Base-by-base conservation (phyloP, 805 yeast genomes). In the Komagataella ulmi region DNA sequence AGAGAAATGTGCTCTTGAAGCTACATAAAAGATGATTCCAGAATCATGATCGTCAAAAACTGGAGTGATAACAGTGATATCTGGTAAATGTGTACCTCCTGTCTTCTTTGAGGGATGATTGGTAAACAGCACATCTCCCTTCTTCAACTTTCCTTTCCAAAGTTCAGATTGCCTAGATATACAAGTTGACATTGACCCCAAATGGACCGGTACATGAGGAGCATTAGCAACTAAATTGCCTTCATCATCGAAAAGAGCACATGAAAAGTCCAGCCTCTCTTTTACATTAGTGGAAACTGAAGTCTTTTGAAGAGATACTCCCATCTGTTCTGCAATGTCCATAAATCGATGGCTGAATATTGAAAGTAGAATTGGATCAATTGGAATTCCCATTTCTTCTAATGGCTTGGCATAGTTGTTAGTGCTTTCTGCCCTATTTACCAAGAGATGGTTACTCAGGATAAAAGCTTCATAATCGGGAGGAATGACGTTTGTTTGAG, bases 1-100 rank as follows among this genome's bases (percentile, higher is more conserved):
- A 5, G 97, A 90, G 67, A 91, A 98, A 67, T 90, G 98, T 2
- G 97, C 97, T 56, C 98, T 74, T 0, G 96, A 83, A 0, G 97
- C 98, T 12, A 88, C 89, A 73, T 88, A 90, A 64, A 90, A 90
- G 24, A 88, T 77, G 43, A 88, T 74, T 51, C 70, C 65, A 6
- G 47, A 17, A 2, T 45, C 47, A 71, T 76, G 46, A 23, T 72
- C 72, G n/a, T 78, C 71, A 61, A 88, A 85, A 1, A 90, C 89
- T 0, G 98, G 98, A 0, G 97, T 86, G 47, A 91, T 82, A 10
- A 90, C 95, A 0, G 97, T 90, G 56, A 90, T 88, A 67, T 87
- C 96, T 0, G 95, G 95, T 53, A 87, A 69, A 67, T 87, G 96
- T 0, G 93, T 84, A 3, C 95, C 95, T n/a, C 91, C 91, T 50